Base-by-base conservation (phyloP, 2,329 filamentous ascomycete genomes). In the Xylariaceae sp. region DNA sequence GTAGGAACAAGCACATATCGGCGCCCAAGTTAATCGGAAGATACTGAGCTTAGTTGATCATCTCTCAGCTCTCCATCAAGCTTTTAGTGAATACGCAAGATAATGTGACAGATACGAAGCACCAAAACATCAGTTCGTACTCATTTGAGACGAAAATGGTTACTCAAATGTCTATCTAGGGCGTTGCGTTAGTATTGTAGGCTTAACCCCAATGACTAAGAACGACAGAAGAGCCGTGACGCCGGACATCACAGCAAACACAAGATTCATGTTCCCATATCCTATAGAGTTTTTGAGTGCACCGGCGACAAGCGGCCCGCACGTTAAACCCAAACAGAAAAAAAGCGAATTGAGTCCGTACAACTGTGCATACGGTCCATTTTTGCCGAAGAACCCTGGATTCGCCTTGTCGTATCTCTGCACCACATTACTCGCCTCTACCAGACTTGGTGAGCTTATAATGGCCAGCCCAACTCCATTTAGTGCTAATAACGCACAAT, bases 281-380 rank as follows among this genome's bases (percentile, higher is more conserved):
- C 82, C 81, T 53, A 84, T 72, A 0, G 55, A 65, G 33, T 81
- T 74, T 59, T 76, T 80, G 59, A 85, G 60, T 8, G 63, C 64
- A 0, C 84, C 84, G 6, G 78, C 80, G 43, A 83, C 66, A 11
- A 86, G 64, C 0, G 85, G 85, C 0, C 86, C 86, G 5, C 86
- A 47, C 0, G 83, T 80, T 45, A 87, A 69, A 0, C 86, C 85
- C 0, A 74, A 70, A 54, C 79, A 81, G 66, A 85, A 87, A 0
- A 83, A 76, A 75, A 87, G 79, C n/a, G 79, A 83, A 61, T 83
- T 85, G 53, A 88, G 72, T 2, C 81, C 84, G 65, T 87, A 88
- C 0, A 87, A 73, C 67, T 88, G 85, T 2, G 84, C 84, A 63
- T 86, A 86, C 0, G 84, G 84, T 0, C 81, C 81, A 4, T 79